A percentile compares a stretch with the other conserved stretches of the same genome.
Conservation (phyloP, 345 rosid species). For the Syzygium aromaticum region DNA sequence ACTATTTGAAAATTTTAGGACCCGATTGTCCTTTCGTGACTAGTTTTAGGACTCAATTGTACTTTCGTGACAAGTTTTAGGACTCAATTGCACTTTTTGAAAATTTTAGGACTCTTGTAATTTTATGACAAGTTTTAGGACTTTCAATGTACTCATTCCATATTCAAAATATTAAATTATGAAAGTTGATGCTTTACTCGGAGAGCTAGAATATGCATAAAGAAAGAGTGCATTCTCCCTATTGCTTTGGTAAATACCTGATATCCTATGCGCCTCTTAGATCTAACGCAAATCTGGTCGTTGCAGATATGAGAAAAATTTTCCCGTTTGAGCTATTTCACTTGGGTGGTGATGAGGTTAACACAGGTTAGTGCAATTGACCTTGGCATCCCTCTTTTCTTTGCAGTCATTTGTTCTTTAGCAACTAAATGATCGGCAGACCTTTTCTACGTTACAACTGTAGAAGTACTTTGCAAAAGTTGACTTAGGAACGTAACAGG, state of each 20-base stretch:
- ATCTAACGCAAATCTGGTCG: not conserved
- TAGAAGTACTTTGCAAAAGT: not conserved
- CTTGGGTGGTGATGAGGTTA: constrained; percentile 98
- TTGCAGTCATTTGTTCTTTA: not conserved
- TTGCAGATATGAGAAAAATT: constrained; percentile 72
- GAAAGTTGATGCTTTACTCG: not conserved
- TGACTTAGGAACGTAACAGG: not conserved
- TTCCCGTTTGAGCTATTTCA: constrained; percentile 95
- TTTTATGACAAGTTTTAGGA: no score
- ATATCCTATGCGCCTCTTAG: not conserved
- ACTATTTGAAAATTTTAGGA: no score
- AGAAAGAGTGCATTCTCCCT: not conserved
- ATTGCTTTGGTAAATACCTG: not conserved
- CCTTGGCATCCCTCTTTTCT: not conserved
- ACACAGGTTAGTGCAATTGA: constrained; percentile 47
- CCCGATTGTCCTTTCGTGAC: no score
- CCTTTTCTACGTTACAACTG: not conserved
- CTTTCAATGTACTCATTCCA: no score
- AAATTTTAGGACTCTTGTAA: no score
- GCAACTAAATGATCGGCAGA: not conserved
- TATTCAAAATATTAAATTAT: not conserved
- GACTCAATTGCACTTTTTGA: no score
- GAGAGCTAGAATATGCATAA: not conserved
- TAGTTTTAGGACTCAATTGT: no score
- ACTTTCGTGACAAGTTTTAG: no score